Base-by-base conservation (phyloP, 2,329 filamentous ascomycete species). In the Ramularia endophylla region DNA sequence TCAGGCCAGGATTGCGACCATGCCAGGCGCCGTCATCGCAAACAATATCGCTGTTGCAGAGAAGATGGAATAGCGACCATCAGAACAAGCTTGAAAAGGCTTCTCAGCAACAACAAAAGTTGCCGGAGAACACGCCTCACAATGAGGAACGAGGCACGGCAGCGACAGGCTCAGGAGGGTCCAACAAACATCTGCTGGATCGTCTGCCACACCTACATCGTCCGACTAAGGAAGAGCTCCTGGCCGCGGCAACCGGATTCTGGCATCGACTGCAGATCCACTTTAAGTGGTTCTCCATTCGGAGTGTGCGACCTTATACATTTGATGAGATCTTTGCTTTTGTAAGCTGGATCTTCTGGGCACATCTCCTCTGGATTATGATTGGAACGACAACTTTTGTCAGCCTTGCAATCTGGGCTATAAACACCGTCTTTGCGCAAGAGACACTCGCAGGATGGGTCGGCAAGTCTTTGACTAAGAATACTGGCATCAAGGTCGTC, bases 261-360 rank as follows among this genome's bases (percentile, higher is more conserved):
- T 92, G 87, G 81, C 83, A 94, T 48, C 79, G 92, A 36, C 66
- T 95, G 32, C 87, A 84, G 59, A 85, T 97, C 17, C 83, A 88
- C 29, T 94, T 97, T 70, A 98, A 98, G 66, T 98, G 92, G 92
- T 83, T 92, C 56, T 94, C 92, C 2, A 98, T 98, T 56, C 76
- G 89, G 59, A 95, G 89, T 61, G 86, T 85, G 63, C 77, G 92
- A 27, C 92, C 92, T 0, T 98, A 92, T 78, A 98, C 94, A 63
- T 78, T 83, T 16, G 92, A 98, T 63, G 92, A 98, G 67, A 95
- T 95, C 72, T 86, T 88, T 33, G 92, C 92, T 3, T 90, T 98
- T 49, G 80, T 87, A 39, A 97, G 92, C 2, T 97, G 90, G 90
- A 84, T 98, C 48, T 76, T 97, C 48, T 74, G 95, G 40, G 92